Base-by-base conservation (phyloP, 495 filamentous ascomycete genomes). In the Aspergillus nanangensis region DNA sequence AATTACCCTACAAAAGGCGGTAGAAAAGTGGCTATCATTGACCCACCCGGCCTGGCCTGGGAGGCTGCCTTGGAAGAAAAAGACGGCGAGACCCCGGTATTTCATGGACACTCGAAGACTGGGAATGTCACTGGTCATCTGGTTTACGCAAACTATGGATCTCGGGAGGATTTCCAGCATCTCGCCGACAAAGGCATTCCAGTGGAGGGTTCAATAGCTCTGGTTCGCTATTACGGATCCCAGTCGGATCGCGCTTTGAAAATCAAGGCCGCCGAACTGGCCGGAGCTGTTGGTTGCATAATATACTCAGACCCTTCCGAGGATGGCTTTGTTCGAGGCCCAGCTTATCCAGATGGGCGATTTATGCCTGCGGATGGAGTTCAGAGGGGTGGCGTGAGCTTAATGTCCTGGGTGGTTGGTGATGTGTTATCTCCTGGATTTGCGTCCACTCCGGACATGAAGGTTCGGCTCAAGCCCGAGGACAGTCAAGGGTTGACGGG, bases 101-200 rank as follows among this genome's bases (percentile, higher is more conserved):
- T 95, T 52, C 93, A 99, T 61, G 92, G 87, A 0, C 85, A 93
- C 59, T 95, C 90, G 10, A 86, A 83, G 55, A 78, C 87, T 7
- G 93, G 92, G 18, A 88, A 90, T 56, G 90, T 92, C 19, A 86
- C 77, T n/a, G 93, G 94, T 0, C 91, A 85, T n/a, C 63, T 99
- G 41, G 78, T 99, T 2, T 99, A 95, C 58, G 94, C 87, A 18
- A 96, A 96, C 58, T 94, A 90, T 54, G 93, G 94, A 11, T 84
- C 87, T 41, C 77, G 77, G 35, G 81, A 87, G 39, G 93, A 99
- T 58, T 97, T 92, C 58, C 67, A 84, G 57, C 61, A 60, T 39
- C 67, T 99, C 20, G 65, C 77, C 41, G 79, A 90, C 35, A 72
- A 74, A 40, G 90, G 86, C 1, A 71, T 97, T 45, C 73, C 84